Evolutionary conservation across 768 basidiomycete species (phyloP).

Genomic region (Lentinula raphanica): DNA sequence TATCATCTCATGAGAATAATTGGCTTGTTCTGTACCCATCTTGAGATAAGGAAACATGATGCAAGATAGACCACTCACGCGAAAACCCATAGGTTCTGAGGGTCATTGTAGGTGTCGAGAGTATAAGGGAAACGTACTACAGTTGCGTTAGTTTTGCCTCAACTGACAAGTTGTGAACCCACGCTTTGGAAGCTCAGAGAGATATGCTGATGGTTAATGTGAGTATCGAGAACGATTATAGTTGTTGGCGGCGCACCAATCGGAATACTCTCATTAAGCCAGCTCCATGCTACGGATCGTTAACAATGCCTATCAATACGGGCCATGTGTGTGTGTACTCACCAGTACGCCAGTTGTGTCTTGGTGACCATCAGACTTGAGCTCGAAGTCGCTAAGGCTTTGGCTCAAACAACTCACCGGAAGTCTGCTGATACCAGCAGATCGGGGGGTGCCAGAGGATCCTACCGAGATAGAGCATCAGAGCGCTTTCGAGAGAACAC

Average conservation of each 20-base stretch:
- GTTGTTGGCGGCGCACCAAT: constrained; percentile 6
- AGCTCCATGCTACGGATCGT: constrained; percentile 34
- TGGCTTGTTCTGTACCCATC: not conserved
- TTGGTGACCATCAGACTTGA: constrained; percentile 8
- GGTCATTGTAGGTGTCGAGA: constrained; percentile 57
- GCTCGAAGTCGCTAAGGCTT: not conserved
- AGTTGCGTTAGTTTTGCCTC: not conserved
- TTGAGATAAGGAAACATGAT: not conserved
- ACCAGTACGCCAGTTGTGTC: constrained; percentile 48
- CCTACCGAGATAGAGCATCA: constrained; percentile 18
- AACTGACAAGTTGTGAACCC: constrained; percentile 6
- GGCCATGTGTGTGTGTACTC: not conserved
- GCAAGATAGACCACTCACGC: constrained; percentile 33
- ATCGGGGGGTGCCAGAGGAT: constrained; percentile 38
- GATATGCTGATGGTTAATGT: constrained; percentile 29
- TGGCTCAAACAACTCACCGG: constrained; percentile 24
- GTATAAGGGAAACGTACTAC: constrained; percentile 62
- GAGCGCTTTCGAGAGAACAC: not conserved
- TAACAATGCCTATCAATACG: not conserved
- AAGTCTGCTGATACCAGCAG: constrained; percentile 41
- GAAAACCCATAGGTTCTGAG: constrained; percentile 54
- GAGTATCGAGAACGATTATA: not conserved
- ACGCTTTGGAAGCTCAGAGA: constrained; percentile 36
- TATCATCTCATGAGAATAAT: constrained; percentile 1
- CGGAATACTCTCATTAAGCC: constrained; percentile 31